phyloP scores from a whole-genome alignment of 352 stramenopile genomes.

The Thalassiosira mediterranea region DNA sequence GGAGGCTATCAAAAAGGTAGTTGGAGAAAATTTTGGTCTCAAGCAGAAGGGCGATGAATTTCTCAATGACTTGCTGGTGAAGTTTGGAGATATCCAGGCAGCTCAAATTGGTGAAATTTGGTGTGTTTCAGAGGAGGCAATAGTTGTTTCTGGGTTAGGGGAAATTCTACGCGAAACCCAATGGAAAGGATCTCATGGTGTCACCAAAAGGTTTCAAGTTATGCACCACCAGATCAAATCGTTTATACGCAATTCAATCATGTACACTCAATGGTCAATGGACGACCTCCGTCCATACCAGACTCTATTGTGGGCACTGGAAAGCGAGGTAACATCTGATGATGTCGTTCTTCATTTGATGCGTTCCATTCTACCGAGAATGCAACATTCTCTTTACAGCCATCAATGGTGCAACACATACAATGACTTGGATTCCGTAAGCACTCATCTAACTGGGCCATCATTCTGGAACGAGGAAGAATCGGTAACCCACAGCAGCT shows the following conservation, averaged over 20 bases:
- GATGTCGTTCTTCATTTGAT: constrained; percentile 47
- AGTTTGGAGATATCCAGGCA: constrained; percentile 71
- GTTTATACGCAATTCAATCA: constrained; percentile 48
- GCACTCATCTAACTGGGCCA: constrained; percentile 41
- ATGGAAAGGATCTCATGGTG: constrained; percentile 7
- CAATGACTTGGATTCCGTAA: constrained; percentile 76
- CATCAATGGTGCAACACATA: constrained; percentile 75
- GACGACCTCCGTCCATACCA: constrained; percentile 83
- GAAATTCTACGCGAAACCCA: constrained; percentile 28
- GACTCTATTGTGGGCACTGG: constrained; percentile 83
- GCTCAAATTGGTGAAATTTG: constrained; percentile 77
- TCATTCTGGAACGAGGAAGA: constrained; percentile 66
- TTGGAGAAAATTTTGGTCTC: constrained; percentile 24
- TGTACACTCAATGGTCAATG: constrained; percentile 62
- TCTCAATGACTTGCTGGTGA: constrained; percentile 40
- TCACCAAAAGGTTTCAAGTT: constrained; percentile 25
- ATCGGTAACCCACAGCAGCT: constrained; percentile 17
- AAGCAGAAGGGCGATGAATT: constrained; percentile 44
- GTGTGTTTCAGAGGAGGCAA: constrained; percentile 60
- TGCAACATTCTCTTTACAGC: constrained; percentile 58
- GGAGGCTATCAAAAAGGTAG: constrained; percentile 63
- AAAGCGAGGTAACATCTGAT: constrained; percentile 54
- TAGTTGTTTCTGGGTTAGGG: constrained; percentile 54
- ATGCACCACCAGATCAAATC: constrained; percentile 41
- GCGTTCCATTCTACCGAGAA: constrained; percentile 62